A percentile compares a stretch with the other conserved stretches of the same genome.
phyloP scores from a whole-genome alignment of 345 rosid genomes.

The Syzygium grande region DNA sequence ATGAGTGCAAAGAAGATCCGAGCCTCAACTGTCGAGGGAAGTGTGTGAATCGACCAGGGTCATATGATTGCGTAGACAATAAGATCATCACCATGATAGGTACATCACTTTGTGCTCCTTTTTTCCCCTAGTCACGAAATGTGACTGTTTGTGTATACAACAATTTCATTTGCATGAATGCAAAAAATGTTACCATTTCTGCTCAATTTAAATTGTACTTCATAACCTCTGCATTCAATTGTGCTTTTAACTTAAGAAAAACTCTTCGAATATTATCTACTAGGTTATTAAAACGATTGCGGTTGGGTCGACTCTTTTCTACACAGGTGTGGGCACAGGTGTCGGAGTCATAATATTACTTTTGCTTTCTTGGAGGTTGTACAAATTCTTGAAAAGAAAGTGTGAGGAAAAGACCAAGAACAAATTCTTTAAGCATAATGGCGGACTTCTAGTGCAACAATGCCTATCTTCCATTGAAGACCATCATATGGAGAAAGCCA shows the following conservation, averaged over 20 bases:
- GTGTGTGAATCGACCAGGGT: background rate
- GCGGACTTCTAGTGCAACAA: background rate
- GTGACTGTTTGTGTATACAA: background rate
- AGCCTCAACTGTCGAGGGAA: background rate
- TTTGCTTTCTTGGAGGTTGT: background rate
- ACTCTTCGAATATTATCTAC: background rate
- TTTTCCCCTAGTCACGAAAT: background rate
- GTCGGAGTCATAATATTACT: background rate
- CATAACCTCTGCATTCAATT: background rate
- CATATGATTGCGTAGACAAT: background rate
- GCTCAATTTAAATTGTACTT: background rate
- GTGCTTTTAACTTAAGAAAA: background rate
- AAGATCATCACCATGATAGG: background rate
- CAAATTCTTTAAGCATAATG: slow-evolving; percentile 5
- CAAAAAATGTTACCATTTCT: background rate
- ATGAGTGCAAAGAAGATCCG: background rate
- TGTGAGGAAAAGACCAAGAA: background rate
- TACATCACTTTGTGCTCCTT: background rate
- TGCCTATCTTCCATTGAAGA: background rate
- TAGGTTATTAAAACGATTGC: background rate
- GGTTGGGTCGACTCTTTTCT: background rate
- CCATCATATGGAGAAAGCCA: background rate
- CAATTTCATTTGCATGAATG: background rate
- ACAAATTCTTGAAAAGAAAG: background rate
- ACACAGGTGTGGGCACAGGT: background rate